These are phyloP conservation scores for Pythium utonaiense DNA, from an alignment of 352 stramenopile genomes.

Conservation along the genomic window DNA sequence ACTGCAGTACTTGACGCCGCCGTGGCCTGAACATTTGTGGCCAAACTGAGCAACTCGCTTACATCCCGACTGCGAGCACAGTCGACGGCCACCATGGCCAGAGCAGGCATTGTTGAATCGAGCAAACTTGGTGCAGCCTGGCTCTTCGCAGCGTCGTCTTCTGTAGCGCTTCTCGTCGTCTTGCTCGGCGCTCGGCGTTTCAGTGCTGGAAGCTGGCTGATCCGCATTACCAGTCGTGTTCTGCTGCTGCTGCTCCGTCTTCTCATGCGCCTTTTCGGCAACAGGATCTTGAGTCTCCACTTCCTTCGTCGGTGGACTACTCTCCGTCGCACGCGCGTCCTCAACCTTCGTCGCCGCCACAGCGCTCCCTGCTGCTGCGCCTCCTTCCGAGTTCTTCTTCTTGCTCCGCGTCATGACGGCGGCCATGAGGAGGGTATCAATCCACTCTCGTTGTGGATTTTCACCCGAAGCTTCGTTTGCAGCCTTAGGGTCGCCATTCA, in stretches of 20 bases:
- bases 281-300: neutral
- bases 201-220: neutral
- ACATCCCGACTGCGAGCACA: slow-evolving; percentile 66
- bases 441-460: slow-evolving; percentile 70
- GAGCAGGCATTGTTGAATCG: slow-evolving; percentile 80
- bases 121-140: slow-evolving; percentile 70
- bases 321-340: neutral
- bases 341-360: neutral
- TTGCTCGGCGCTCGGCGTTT: slow-evolving; percentile 4
- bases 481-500: neutral
- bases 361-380: neutral
- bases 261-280: neutral
- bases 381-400: slow-evolving; percentile 21
- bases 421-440: slow-evolving; percentile 73
- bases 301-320: neutral
- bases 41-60: slow-evolving; percentile 72
- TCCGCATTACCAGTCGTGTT: neutral
- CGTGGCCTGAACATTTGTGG: slow-evolving; percentile 78
- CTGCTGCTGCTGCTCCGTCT: slow-evolving; percentile 1
- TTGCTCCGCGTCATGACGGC: slow-evolving; percentile 72
- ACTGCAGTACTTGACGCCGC: slow-evolving; percentile 73
- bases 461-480: slow-evolving; percentile 2
- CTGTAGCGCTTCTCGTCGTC: slow-evolving; percentile 51
- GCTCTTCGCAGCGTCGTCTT: slow-evolving; percentile 57
- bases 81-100: slow-evolving; percentile 61